Evolutionary conservation across 345 rosid genomes (phyloP), one percentile per base, ranked within the genome.

Genomic region (Sisymbrium altissimum): DNA sequence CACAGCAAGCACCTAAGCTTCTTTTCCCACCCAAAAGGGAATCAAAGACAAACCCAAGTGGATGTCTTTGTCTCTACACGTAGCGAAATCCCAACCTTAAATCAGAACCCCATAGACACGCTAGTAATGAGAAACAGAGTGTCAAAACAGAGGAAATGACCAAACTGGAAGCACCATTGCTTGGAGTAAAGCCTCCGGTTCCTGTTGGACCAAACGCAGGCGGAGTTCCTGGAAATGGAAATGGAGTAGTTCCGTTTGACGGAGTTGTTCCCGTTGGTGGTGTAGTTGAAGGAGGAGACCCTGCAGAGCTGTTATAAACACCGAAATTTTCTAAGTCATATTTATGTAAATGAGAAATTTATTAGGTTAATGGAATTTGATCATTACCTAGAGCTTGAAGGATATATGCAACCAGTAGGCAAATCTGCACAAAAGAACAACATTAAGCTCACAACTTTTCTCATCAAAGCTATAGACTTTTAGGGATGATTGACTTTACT

Each of bases 41-140:
- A 60, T 72, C 38, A 66, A 65, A 25, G 57, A 78, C 60, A 10
- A 70, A 66, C 46, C 45, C 62, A 49, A 66, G 70, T 64, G 43
- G 55, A 11, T 55, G 62, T 57, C 57, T 19, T 41, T 41, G 72
- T 50, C 74, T 59, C 68, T 77, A 77, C 68, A 71, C 63, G 30
- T 77, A 77, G 36, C 63, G 0, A 64, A 71, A 64, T 77, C 62
- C 17, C 30, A 77, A 58, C 63, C 72, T 43, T 77, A 65, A 43
- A 57, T 78, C 73, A 66, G 30, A 50, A 46, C 41, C 58, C 64
- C 62, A 64, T 4, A 71, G 63, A 53, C 60, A 68, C 60, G 48
- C 64, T 44, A 73, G 74, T 35, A 65, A 53, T 68, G 81, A 78
- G 40, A 78, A 78, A 73, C 81, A 78, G 74, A 67, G 78, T 62